These are phyloP conservation scores for Sarcodon aspratus DNA, from an alignment of 768 basidiomycete species.

Conservation along the genomic window DNA sequence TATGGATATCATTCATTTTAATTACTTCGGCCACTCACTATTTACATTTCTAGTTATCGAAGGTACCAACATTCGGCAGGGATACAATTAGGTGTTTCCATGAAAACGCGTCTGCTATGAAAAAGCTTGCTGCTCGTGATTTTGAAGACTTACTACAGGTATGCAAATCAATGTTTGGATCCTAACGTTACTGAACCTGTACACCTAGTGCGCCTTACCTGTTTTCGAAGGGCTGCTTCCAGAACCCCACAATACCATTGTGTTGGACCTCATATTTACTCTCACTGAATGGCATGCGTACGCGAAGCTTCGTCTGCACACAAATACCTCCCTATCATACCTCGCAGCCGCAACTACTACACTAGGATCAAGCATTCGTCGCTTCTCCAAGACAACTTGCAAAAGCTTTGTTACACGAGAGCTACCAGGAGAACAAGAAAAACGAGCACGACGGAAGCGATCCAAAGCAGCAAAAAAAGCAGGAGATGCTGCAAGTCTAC, in stretches of 20 bases:
- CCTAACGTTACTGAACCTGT: too few relatives aligned
- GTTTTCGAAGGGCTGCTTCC: constrained; percentile 27
- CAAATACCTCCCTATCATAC: constrained; percentile 18
- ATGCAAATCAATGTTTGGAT: too few relatives aligned
- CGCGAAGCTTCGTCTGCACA: constrained; percentile 30
- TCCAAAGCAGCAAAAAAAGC: too few relatives aligned
- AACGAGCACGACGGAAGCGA: constrained; percentile 8
- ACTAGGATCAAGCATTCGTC: background rate
- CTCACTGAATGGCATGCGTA: constrained; percentile 25
- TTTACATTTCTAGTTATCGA: too few relatives aligned
- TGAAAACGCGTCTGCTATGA: too few relatives aligned
- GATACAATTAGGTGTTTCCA: too few relatives aligned
- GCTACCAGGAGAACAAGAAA: background rate
- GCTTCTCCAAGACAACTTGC: background rate
- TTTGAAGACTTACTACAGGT: constrained; percentile 18
- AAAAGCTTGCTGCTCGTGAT: too few relatives aligned
- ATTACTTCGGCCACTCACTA: too few relatives aligned
- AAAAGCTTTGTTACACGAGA: background rate
- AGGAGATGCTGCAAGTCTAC: too few relatives aligned
- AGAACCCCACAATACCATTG: constrained; percentile 10
- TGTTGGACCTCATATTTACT: constrained; percentile 1
- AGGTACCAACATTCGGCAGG: too few relatives aligned
- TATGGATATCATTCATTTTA: too few relatives aligned
- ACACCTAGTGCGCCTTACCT: constrained; percentile 25
- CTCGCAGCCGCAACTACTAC: background rate